These are phyloP conservation scores for Phytopythium cucurbitacearum DNA, from an alignment of 352 stramenopile species.

Conservation along the genomic window DNA sequence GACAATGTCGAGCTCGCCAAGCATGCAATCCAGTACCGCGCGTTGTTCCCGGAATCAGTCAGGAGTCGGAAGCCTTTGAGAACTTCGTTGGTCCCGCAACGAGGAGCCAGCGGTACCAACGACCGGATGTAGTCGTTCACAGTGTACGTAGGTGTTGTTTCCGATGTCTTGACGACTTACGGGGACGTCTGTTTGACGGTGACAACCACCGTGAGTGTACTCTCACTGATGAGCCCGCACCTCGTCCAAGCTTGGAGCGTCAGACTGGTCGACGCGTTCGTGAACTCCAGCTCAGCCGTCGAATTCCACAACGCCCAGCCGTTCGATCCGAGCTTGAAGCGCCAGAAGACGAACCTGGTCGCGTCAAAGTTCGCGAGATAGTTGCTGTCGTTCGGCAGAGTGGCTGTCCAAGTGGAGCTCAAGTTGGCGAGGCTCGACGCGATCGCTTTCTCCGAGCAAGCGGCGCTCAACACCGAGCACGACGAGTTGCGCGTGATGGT, in stretches of 20 bases:
- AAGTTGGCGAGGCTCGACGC: background rate
- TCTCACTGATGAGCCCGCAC: background rate
- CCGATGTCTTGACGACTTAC: too few species aligned
- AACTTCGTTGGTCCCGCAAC: too few species aligned
- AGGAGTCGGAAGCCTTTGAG: too few species aligned
- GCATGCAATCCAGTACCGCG: too few species aligned
- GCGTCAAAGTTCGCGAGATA: background rate
- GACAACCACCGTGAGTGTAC: background rate
- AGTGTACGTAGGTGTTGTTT: too few species aligned
- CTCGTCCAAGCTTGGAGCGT: background rate
- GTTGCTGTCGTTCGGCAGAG: background rate
- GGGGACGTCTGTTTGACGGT: too few species aligned
- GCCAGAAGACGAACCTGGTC: background rate
- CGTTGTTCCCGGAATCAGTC: too few species aligned
- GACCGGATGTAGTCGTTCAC: too few species aligned
- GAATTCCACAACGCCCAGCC: background rate
- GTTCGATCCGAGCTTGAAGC: background rate
- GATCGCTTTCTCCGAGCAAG: background rate
- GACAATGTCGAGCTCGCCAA: too few species aligned
- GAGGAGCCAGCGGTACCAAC: too few species aligned
- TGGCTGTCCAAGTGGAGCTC: background rate
- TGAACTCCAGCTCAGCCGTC: background rate
- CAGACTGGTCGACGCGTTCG: background rate
- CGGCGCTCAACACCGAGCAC: background rate
- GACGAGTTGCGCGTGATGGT: background rate